A percentile compares a stretch with the other conserved stretches of the same genome.
These are phyloP conservation scores for Chrysoporthe puriensis DNA, from an alignment of 2,329 filamentous ascomycete genomes.

Conservation along the genomic window DNA sequence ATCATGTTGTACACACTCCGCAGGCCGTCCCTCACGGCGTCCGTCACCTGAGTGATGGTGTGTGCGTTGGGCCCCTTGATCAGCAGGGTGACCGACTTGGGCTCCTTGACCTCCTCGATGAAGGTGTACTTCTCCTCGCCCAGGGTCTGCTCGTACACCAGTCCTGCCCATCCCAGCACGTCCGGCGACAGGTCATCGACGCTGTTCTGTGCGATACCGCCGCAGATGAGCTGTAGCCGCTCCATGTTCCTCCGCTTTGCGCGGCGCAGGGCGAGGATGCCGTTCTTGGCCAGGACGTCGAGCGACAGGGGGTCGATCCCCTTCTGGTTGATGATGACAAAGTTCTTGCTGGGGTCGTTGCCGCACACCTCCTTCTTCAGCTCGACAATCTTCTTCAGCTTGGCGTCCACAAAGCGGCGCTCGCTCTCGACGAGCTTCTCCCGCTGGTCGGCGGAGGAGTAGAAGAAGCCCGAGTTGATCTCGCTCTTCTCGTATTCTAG, in stretches of 20 bases:
- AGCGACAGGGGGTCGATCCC: slow-evolving; percentile 96
- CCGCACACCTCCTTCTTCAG: slow-evolving; percentile 98
- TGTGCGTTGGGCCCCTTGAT: slow-evolving; percentile 98
- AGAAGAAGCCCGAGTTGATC: slow-evolving; percentile 99
- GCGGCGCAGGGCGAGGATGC: slow-evolving; percentile 89
- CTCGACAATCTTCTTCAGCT: slow-evolving; percentile 96
- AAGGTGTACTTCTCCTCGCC: slow-evolving; percentile 99
- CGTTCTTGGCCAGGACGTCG: slow-evolving; percentile 96
- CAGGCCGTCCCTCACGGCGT: slow-evolving; percentile 92
- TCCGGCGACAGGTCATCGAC: slow-evolving; percentile 90
- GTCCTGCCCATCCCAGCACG: slow-evolving; percentile 90
- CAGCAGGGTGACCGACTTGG: slow-evolving; percentile 94
- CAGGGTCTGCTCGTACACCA: slow-evolving; percentile 95
- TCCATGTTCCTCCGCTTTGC: slow-evolving; percentile 99
- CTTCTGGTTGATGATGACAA: slow-evolving; percentile 99
- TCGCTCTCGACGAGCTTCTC: slow-evolving; percentile 99
- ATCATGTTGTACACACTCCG: slow-evolving; percentile 99
- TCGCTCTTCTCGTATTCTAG: slow-evolving; percentile 99
- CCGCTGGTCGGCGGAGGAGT: slow-evolving; percentile 93
- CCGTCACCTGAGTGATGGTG: slow-evolving; percentile 95
- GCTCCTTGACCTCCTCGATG: slow-evolving; percentile 96
- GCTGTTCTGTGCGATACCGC: slow-evolving; percentile 90
- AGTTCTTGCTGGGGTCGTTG: slow-evolving; percentile 88
- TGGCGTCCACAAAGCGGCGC: slow-evolving; percentile 92
- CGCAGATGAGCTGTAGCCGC: slow-evolving; percentile 91